These are phyloP conservation scores for Malassezia brasiliensis DNA, from an alignment of 1,284 basidiomycete genomes.

Conservation along the genomic window DNA sequence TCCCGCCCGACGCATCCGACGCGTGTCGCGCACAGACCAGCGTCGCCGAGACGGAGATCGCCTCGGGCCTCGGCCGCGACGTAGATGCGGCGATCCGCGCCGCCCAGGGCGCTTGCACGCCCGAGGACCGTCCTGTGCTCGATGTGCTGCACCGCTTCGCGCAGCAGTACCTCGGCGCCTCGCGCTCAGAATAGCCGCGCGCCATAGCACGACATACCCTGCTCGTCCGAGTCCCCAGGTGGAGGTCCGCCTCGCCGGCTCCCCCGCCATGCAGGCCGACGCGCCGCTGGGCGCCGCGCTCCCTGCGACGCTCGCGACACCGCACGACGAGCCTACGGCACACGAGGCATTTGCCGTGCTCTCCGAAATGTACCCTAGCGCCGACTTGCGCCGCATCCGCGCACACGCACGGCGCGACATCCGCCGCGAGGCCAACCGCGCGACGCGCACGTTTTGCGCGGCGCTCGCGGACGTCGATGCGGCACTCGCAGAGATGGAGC, in stretches of 20 bases:
- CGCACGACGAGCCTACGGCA: background rate
- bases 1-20: background rate
- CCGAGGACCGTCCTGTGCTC: background rate
- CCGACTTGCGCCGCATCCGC: background rate
- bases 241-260: too few species aligned
- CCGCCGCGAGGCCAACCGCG: background rate
- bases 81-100: conserved; percentile 12
- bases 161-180: background rate
- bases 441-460: conserved; percentile 1
- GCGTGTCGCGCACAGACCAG: background rate
- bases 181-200: background rate
- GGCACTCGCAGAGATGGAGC: background rate
- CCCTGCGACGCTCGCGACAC: background rate
- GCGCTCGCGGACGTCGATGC: background rate
- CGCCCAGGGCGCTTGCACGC: conserved; percentile 1
- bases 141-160: conserved; percentile 2
- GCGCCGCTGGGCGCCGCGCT: background rate
- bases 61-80: conserved; percentile 16
- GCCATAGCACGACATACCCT: too few species aligned
- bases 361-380: background rate
- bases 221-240: too few species aligned
- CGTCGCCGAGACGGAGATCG: conserved; percentile 10
- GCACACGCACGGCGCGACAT: background rate
- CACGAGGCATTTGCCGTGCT: background rate
- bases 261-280: background rate